Evolutionary conservation across 129 eudicot species (phyloP), one percentile per base, ranked within the genome.

Genomic region (Arctium minus): DNA sequence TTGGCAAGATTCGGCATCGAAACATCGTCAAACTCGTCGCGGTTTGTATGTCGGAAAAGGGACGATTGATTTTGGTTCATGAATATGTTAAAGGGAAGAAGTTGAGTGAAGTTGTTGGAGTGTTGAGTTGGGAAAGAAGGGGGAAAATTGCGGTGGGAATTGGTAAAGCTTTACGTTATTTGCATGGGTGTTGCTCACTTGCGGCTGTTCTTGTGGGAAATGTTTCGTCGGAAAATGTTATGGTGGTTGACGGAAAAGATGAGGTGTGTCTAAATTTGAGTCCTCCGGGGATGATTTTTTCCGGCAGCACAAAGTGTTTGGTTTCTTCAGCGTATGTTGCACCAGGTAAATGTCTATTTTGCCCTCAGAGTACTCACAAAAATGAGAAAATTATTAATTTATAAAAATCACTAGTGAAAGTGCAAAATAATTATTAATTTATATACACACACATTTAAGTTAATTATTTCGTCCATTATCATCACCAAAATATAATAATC

Each of bases 41-140:
- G 0, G 72, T 86, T 33, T 89, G 96, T 74, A 85, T 75, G 79
- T 92, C 92, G 12, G 90, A 88, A 53, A 89, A 91, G 33, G 85
- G 89, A 29, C 80, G 89, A 8, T 72, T 88, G 81, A 30, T 84
- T 67, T 75, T 94, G 82, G 92, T 92, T 42, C 88, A 91, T 65
- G 97, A 92, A 70, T 65, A 78, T 30, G 42, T 88, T n/a, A 84
- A 91, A 76, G 98, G 97, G n/a, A 89, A 82, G 76, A 70, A 73
- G 81, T 70, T 94, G 82, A 80, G 89, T 80, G 94, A 94, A 72
- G 87, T 80, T 12, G 33, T 87, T 37, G 79, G 80, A 65, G 83
- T 71, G 15, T 13, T 92, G 53, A 88, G 80, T 77, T 94, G 96
- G 98, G 92, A 84, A 44, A 62, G 76, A 6, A 82, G 98, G 8